Percentiles rank a stretch among this genome's conserved stretches.
Evolutionary conservation across 768 basidiomycete species (phyloP).

Genomic region (Leccinellum luteum): DNA sequence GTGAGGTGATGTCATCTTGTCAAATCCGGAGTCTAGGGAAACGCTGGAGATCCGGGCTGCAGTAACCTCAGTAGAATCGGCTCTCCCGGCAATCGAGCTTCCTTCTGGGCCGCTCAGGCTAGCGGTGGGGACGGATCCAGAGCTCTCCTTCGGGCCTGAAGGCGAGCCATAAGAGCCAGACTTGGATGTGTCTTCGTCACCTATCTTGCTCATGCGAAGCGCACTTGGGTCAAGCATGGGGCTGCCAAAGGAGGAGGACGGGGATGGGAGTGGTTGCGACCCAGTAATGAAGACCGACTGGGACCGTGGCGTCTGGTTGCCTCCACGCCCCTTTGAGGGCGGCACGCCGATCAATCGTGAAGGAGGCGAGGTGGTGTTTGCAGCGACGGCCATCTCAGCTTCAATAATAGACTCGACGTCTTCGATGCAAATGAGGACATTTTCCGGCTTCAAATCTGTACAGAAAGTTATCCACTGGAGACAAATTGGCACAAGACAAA

Average conservation of each 20-base stretch:
- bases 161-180: conserved; percentile 31
- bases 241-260: conserved; percentile 68
- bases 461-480: conserved; percentile 7
- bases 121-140: conserved; percentile 17
- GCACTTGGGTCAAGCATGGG: conserved; percentile 84
- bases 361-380: conserved; percentile 32
- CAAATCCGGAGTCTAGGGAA: conserved; percentile 38
- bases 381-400: conserved; percentile 61
- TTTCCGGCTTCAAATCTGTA: conserved; percentile 93
- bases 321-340: conserved; percentile 87
- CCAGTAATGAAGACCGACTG: conserved; percentile 87
- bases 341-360: conserved; percentile 90
- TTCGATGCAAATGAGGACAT: conserved; percentile 95
- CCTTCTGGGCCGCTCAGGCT: conserved; percentile 11
- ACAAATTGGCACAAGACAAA: background rate
- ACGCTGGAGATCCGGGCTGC: conserved; percentile 53
- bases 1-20: conserved; percentile 37
- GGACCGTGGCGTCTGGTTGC: conserved; percentile 90
- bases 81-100: conserved; percentile 20
- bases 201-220: conserved; percentile 93
- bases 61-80: conserved; percentile 41
- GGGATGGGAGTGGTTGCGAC: conserved; percentile 89
- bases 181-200: conserved; percentile 40
- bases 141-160: conserved; percentile 22
- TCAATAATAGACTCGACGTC: conserved; percentile 93